Conservation (phyloP, 768 basidiomycete genomes). For the Lactarius trivialis region DNA sequence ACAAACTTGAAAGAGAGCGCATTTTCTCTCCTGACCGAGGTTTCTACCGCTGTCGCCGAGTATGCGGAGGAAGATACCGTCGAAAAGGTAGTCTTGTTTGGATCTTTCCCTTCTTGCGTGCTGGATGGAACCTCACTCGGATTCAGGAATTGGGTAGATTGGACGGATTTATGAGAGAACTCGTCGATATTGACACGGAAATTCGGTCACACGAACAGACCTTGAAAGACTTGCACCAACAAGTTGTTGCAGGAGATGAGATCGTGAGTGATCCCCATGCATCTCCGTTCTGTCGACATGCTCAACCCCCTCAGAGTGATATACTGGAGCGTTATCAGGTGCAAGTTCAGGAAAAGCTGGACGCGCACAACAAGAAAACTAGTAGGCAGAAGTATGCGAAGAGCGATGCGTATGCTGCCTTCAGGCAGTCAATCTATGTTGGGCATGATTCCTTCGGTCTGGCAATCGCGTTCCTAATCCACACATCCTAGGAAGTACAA, state of each 20-base stretch:
- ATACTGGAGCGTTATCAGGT: slow-evolving; percentile 45
- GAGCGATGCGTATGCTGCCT: slow-evolving; percentile 48
- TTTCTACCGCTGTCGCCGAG: slow-evolving; percentile 58
- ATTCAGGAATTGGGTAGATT: slow-evolving; percentile 50
- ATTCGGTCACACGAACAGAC: slow-evolving; percentile 50
- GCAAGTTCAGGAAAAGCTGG: slow-evolving; percentile 37
- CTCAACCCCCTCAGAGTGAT: slow-evolving; percentile 38
- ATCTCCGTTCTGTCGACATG: slow-evolving; percentile 2
- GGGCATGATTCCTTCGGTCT: not conserved
- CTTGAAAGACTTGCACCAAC: slow-evolving; percentile 51
- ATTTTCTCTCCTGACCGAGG: slow-evolving; percentile 42
- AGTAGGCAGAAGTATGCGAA: slow-evolving; percentile 75
- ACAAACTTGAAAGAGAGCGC: slow-evolving; percentile 40
- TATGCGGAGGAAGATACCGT: slow-evolving; percentile 47
- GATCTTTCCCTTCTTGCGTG: not conserved
- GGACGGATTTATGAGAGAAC: slow-evolving; percentile 59
- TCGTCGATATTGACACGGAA: slow-evolving; percentile 60
- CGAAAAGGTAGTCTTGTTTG: slow-evolving; percentile 38
- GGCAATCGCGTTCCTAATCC: not conserved
- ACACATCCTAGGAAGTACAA: slow-evolving; percentile 49
- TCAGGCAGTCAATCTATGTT: slow-evolving; percentile 56
- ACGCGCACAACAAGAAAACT: slow-evolving; percentile 53
- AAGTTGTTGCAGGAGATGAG: slow-evolving; percentile 44
- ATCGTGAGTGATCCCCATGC: slow-evolving; percentile 40
- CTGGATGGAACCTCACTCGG: slow-evolving; percentile 1